phyloP scores from a whole-genome alignment of 2,329 filamentous ascomycete genomes.

The Bimuria novae-zelandiae region DNA sequence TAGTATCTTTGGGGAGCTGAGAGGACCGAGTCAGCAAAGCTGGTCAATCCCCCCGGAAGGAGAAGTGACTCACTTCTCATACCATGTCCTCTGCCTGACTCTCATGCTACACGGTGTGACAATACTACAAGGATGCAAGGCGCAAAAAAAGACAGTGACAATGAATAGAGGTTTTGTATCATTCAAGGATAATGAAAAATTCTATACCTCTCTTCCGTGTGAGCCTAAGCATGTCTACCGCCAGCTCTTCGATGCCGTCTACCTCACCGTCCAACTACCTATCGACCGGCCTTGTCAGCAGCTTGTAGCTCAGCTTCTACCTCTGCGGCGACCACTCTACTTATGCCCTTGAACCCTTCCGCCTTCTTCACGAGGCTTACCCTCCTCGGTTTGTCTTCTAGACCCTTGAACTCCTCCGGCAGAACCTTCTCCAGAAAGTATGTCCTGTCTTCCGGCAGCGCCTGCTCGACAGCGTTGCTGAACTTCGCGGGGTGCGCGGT shows the following conservation, averaged over 20 bases:
- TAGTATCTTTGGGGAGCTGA: too few relatives aligned
- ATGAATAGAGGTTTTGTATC: too few relatives aligned
- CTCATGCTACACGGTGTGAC: too few relatives aligned
- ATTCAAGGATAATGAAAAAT: too few relatives aligned
- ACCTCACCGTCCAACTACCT: not conserved
- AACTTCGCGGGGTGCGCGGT: constrained; percentile 98
- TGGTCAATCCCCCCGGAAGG: too few relatives aligned
- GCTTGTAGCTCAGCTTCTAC: constrained; percentile 58
- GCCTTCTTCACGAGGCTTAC: constrained; percentile 69
- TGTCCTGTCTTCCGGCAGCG: constrained; percentile 70
- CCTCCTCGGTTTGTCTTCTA: constrained; percentile 75
- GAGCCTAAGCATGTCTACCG: not conserved
- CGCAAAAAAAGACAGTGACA: too few relatives aligned
- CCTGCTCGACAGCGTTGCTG: constrained; percentile 78
- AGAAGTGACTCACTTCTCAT: too few relatives aligned
- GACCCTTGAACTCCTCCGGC: constrained; percentile 78
- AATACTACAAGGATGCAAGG: too few relatives aligned
- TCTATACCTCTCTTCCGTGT: not conserved
- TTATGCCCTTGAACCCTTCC: constrained; percentile 72
- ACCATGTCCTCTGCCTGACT: too few relatives aligned
- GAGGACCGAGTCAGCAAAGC: too few relatives aligned
- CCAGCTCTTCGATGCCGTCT: not conserved
- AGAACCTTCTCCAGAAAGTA: constrained; percentile 81
- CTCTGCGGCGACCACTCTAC: constrained; percentile 74
- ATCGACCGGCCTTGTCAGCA: constrained; percentile 26